Base-by-base conservation (phyloP, 768 basidiomycete species). In the Tricholomella constricta region DNA sequence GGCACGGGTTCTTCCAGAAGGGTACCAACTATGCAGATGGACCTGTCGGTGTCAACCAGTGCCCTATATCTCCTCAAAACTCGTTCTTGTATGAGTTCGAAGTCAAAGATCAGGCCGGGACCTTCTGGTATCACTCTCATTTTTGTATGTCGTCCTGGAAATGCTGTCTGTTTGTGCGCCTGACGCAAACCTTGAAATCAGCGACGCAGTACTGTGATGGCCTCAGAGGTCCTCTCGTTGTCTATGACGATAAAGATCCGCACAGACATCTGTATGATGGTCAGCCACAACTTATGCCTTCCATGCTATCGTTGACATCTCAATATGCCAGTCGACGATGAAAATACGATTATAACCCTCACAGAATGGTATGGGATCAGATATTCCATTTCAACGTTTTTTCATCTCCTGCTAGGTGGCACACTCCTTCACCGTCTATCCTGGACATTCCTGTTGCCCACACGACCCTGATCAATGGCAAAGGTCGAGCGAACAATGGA, bases 151-250 rank as follows among this genome's bases (percentile, higher is more conserved):
- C 32, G 72, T 9, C 15, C 72, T 54, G 45, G 40, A 14, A 19
- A 2, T 15, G 8, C 17, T 23, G 2, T 9, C 2, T 34, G 4
- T 4, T 14, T 26, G 25, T 37, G 6, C 6, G 15, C 15, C 17
- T 14, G 45, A 40, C 40, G 56, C 58, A 26, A 65, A 65, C 69
- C 63, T 15, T 50, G 67, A 67, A 37, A 63, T 6, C 29, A 60
- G 67, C 67, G 11, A 72, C 72, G 2, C 80, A 82, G 57, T 81
- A 80, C 48, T 82, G 75, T 49, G 75, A 76, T 62, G 75, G 75
- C 0, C 60, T 73, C 20, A 62, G 74, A 32, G 74, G 74, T 1
- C 60, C 66, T 4, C 38, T 74, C 12, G 62, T 73, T 19, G 55
- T 78, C 4, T 72, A 74, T 50, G 74, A 79, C 34, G 69, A 65